These are phyloP conservation scores for Metschnikowia rubicola DNA, from an alignment of 805 yeast genomes.

Conservation along the genomic window DNA sequence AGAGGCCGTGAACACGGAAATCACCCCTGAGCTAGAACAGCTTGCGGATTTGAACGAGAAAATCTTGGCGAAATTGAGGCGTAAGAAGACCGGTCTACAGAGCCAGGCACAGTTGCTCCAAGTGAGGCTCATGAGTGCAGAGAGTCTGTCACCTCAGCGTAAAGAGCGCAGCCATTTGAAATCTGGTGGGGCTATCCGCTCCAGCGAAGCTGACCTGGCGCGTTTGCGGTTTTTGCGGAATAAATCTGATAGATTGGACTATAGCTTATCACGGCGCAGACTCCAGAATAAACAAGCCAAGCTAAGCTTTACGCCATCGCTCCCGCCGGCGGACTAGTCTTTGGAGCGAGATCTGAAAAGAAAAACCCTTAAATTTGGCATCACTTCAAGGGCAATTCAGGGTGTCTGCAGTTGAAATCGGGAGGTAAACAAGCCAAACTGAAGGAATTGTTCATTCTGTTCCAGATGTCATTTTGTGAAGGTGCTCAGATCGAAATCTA, in stretches of 20 bases:
- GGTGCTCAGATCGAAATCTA: no score
- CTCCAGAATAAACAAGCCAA: conserved; percentile 14
- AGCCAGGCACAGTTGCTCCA: conserved; percentile 41
- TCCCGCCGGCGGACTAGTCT: conserved; percentile 2
- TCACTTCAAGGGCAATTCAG: no score
- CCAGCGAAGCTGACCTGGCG: conserved; percentile 34
- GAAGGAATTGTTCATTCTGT: no score
- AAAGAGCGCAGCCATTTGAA: not conserved
- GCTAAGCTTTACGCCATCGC: conserved; percentile 12
- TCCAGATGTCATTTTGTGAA: no score
- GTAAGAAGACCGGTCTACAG: conserved; percentile 29
- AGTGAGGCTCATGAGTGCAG: conserved; percentile 30
- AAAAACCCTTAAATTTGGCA: no score
- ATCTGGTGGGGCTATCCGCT: conserved; percentile 15
- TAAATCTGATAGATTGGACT: conserved; percentile 44
- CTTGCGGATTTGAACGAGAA: conserved; percentile 29
- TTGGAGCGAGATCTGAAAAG: no score
- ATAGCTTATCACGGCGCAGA: conserved; percentile 28
- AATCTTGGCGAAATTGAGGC: conserved; percentile 31
- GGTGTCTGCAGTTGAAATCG: no score
- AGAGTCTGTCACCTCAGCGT: conserved; percentile 5
- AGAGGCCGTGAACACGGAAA: conserved; percentile 30
- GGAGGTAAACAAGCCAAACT: no score
- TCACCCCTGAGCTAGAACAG: conserved; percentile 40
- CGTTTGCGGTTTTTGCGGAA: conserved; percentile 37